A percentile compares a stretch with the other conserved stretches of the same genome.
Conservation (phyloP, 2,329 filamentous ascomycete genomes). For the Pseudogymnoascus sp. region DNA sequence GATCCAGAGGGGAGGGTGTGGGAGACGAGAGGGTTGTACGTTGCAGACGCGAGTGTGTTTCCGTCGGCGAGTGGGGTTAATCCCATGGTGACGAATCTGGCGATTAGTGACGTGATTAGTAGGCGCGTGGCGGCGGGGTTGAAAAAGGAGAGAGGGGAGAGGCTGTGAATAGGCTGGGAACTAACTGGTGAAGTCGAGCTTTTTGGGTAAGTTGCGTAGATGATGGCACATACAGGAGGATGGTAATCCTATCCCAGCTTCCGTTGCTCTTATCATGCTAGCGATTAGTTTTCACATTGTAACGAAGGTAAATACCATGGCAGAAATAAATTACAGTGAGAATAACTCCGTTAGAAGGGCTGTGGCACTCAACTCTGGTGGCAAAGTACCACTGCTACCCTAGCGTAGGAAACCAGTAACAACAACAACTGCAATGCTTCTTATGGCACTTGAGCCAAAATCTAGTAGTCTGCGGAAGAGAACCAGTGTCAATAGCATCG, state of each 20-base stretch:
- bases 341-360: neutral
- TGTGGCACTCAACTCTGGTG: too few species aligned
- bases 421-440: too few species aligned
- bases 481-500: neutral
- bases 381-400: too few species aligned
- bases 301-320: neutral
- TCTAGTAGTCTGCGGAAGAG: neutral
- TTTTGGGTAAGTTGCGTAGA: too few species aligned
- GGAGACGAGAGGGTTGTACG: constrained; percentile 56
- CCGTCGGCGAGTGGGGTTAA: constrained; percentile 72
- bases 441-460: neutral
- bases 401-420: too few species aligned
- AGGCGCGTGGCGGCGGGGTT: constrained; percentile 45
- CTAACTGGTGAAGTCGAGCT: neutral
- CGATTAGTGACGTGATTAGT: constrained; percentile 58
- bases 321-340: neutral
- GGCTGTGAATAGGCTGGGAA: neutral
- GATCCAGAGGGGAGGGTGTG: constrained; percentile 54
- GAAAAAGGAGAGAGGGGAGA: constrained; percentile 10
- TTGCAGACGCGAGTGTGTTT: constrained; percentile 69
- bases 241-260: too few species aligned
- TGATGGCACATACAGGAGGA: neutral
- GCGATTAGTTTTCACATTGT: neutral
- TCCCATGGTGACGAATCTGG: constrained; percentile 74
- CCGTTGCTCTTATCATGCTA: neutral